These are phyloP conservation scores for Magnusiomyces tetraspermus DNA, from an alignment of 1,139 yeast species.

Conservation along the genomic window DNA sequence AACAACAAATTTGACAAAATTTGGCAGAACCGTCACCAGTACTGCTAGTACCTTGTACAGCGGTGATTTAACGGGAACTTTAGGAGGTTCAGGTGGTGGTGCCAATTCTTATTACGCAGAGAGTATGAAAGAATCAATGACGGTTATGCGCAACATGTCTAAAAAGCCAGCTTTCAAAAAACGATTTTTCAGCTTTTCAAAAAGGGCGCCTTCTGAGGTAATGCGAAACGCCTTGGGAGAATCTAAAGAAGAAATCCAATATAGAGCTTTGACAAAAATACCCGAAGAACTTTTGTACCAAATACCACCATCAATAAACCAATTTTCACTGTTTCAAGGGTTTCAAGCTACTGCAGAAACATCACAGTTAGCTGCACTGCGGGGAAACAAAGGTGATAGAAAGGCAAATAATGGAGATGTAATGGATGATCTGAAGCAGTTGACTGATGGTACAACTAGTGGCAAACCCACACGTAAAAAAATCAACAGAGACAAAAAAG, in stretches of 20 bases:
- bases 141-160: constrained; percentile 36
- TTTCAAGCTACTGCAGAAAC: constrained; percentile 41
- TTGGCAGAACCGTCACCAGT: constrained; percentile 33
- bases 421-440: constrained; percentile 9
- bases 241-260: constrained; percentile 25
- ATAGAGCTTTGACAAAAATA: constrained; percentile 37
- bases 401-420: neutral
- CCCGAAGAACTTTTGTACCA: constrained; percentile 49
- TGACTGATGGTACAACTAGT: constrained; percentile 12
- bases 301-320: constrained; percentile 34
- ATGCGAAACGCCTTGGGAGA: constrained; percentile 22
- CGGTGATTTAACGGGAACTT: constrained; percentile 34
- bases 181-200: constrained; percentile 31
- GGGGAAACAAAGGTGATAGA: constrained; percentile 7
- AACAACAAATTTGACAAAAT: constrained; percentile 30
- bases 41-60: constrained; percentile 32
- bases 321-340: constrained; percentile 55
- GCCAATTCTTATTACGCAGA: constrained; percentile 28
- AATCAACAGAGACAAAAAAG: constrained; percentile 34
- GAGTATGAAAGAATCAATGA: constrained; percentile 28
- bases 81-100: constrained; percentile 12
- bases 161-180: constrained; percentile 32
- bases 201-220: constrained; percentile 38
- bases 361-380: constrained; percentile 1
- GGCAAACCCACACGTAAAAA: constrained; percentile 20